Evolutionary conservation across 441 rosid species (phyloP).

Genomic region (Metrosideros polymorpha): DNA sequence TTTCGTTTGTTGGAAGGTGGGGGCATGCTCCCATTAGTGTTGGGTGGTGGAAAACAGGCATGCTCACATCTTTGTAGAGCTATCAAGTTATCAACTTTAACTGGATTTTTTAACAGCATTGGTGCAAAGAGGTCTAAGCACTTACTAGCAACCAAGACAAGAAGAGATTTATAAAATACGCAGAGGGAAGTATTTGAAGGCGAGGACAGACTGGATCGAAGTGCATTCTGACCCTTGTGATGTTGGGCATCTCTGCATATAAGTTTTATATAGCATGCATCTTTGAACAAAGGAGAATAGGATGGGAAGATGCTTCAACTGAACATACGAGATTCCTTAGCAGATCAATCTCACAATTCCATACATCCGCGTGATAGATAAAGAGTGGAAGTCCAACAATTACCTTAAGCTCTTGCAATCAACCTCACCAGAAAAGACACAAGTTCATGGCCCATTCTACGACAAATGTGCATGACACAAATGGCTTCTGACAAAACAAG

Average conservation of each 20-base stretch:
- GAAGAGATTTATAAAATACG: neutral
- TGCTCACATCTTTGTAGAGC: neutral
- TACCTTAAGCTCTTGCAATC: neutral
- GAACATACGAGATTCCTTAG: neutral
- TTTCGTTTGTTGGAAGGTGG: neutral
- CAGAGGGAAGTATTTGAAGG: neutral
- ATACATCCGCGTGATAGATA: neutral
- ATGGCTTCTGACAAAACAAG: neutral
- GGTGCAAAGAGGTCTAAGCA: neutral
- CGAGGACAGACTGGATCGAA: neutral
- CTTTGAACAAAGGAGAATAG: neutral
- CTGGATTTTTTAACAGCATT: neutral
- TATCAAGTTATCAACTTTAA: neutral
- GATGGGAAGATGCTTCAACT: neutral
- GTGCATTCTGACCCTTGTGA: neutral
- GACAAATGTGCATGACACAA: neutral
- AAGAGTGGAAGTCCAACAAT: neutral
- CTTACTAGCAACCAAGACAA: neutral
- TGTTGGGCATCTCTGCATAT: neutral
- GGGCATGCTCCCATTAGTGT: neutral
- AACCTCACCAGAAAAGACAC: neutral
- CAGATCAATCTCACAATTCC: neutral
- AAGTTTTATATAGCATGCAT: neutral
- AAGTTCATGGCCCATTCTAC: neutral
- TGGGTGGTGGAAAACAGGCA: neutral